A percentile compares a stretch with the other conserved stretches of the same genome.
These are phyloP conservation scores for Aspergillus cavernicola DNA, from an alignment of 495 filamentous ascomycete genomes.

Conservation along the genomic window DNA sequence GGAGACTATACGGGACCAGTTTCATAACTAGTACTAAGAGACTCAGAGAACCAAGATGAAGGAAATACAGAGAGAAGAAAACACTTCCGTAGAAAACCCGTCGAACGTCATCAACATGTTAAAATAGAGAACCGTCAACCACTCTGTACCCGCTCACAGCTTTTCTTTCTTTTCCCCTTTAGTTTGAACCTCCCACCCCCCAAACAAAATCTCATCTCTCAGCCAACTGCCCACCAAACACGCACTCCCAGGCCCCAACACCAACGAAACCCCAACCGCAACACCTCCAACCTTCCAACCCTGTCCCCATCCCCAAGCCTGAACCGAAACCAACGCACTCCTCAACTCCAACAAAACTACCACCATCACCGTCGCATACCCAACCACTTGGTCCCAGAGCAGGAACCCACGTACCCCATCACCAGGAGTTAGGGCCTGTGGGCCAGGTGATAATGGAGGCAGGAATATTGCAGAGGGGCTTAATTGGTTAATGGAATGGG, in stretches of 20 bases:
- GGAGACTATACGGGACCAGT: too few species aligned
- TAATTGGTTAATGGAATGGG: neutral
- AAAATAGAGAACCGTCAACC: too few species aligned
- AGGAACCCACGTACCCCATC: neutral
- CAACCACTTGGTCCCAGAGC: neutral
- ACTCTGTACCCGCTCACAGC: too few species aligned
- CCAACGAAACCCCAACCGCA: neutral
- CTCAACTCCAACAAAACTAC: neutral
- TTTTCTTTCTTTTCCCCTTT: too few species aligned
- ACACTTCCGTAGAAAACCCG: too few species aligned
- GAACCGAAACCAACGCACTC: neutral
- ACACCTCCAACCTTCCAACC: neutral
- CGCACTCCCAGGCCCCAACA: neutral
- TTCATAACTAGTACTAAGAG: too few species aligned
- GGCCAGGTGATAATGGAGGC: neutral
- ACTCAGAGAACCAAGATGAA: too few species aligned
- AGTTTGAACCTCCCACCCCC: too few species aligned
- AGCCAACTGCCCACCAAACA: neutral
- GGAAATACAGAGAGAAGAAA: too few species aligned
- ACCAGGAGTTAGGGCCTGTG: neutral
- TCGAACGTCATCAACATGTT: too few species aligned
- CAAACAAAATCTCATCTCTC: neutral
- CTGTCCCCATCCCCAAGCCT: neutral
- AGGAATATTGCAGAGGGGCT: neutral
- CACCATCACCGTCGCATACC: neutral